phyloP scores from a whole-genome alignment of 441 rosid species.

The Mallotus japonicus region DNA sequence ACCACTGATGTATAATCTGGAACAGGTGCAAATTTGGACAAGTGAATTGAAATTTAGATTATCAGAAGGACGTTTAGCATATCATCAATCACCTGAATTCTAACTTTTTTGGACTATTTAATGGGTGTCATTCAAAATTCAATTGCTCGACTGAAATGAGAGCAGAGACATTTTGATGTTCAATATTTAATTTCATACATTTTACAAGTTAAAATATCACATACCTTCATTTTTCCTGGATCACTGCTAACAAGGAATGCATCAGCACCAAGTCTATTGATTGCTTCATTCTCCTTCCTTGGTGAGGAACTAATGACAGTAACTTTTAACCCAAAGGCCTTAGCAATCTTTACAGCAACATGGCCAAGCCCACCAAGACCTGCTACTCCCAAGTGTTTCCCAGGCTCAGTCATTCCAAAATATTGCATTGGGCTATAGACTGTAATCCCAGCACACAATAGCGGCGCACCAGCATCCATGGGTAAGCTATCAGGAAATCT shows the following conservation, averaged over 20 bases:
- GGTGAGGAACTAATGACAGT: conserved; percentile 72
- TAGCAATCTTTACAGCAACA: conserved; percentile 72
- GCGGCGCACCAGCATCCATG: conserved; percentile 59
- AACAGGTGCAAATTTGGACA: background rate
- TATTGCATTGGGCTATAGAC: conserved; percentile 84
- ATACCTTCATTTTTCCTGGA: conserved; percentile 60
- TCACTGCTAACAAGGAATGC: conserved; percentile 62
- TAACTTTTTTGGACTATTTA: background rate
- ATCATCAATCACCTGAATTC: background rate
- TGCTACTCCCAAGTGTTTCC: conserved; percentile 76
- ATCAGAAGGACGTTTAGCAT: background rate
- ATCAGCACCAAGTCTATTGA: conserved; percentile 62
- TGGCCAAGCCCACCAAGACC: conserved; percentile 96
- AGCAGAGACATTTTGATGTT: background rate
- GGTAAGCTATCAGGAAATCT: conserved; percentile 65
- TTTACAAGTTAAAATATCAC: background rate
- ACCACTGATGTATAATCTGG: background rate
- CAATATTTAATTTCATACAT: background rate
- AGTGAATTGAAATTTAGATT: background rate
- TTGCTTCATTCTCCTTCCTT: conserved; percentile 60
- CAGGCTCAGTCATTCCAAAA: conserved; percentile 68
- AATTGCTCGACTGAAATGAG: background rate
- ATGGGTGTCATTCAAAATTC: background rate
- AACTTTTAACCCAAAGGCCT: conserved; percentile 79
- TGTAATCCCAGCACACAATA: conserved; percentile 83